Evolutionary conservation across 1,139 yeast species (phyloP), one percentile per base, ranked within the genome.

Genomic region (Diutina pseudorugosa): DNA sequence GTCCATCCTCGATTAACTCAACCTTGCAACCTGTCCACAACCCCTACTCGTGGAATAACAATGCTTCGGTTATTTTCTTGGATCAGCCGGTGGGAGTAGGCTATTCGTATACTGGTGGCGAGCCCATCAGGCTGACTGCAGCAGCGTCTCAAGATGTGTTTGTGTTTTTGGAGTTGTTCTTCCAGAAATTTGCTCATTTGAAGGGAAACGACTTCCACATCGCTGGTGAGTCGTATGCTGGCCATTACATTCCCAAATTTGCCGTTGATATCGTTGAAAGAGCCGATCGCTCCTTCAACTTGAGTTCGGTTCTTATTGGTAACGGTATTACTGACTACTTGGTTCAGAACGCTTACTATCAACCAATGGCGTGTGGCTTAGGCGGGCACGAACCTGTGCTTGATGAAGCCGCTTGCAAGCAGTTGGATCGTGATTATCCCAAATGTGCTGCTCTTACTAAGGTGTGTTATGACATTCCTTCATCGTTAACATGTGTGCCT

Each of bases 31-130:
- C 83, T 2, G 69, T 72, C 21, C 67, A 67, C 62, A 83, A 83
- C 66, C 87, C 87, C 20, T 67, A 77, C 65, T 75, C 88, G 2
- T 83, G 90, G 90, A 83, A 83, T 64, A 64, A 66, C 62, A 82
- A 83, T 61, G 89, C 90, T 16, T 75, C 82, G 19, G 83, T 83
- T 54, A 75, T 65, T 62, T 79, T 72, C 62, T 72, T 69, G 33
- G 57, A 55, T 52, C 57, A 55, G 51, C 57, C 57, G 4, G 57
- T 54, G 12, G 55, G 56, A 11, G 56, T 54, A 27, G 57, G 57
- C 50, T 55, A 55, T 51, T 54, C 56, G 20, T 55, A 55, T 51
- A 52, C 56, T 21, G 54, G 52, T 5, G 48, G 51, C 9, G 52
- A 52, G 16, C 36, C 27, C 7, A 43, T 55, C 30, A n/a, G 20